Base-by-base conservation (phyloP, 1,139 yeast genomes). In the Suhomyces kunorum region DNA sequence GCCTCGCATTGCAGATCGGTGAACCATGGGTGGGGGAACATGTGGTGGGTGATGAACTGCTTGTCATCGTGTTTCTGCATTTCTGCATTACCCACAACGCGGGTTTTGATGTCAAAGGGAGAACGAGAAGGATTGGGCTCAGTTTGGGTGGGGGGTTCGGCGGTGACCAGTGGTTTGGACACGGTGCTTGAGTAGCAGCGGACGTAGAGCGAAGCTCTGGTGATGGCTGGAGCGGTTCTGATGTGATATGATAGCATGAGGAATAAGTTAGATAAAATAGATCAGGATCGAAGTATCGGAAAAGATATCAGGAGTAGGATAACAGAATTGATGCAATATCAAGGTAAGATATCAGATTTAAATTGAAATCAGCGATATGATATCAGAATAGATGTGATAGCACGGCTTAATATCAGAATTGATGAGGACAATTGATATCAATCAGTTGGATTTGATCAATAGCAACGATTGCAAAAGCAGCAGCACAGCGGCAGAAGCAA, bases 21-120 rank as follows among this genome's bases (percentile, higher is more conserved):
- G 58, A 70, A 79, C 14, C 58, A 53, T 3, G 84, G 85, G 58
- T 83, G 89, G 1, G 76, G 70, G 63, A 81, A 83, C 13, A 74
- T 58, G 1, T 82, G 74, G 43, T 69, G 73, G 8, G 76, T 68
- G 28, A 68, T 59, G 43, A 60, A 66, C 24, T 53, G 32, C 25
- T 47, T 50, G 44, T 64, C 68, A 39, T 60, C 56, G 32, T 56
- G 60, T 39, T 59, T 63, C n/a, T 45, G 49, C 16, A 56, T 53
- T 20, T 58, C 67, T 3, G 51, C 38, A 16, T 61, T 56, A 16
- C 48, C 44, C 14, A 59, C 46, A 8, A 68, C 52, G 42, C 53
- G 57, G 28, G 74, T 68, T n/a, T 59, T 47, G 30, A 67, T 61
- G 34, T 58, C 58, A 11, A 65, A 34, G 5, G 20, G 23, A 12